Evolutionary conservation across 2,329 filamentous ascomycete species (phyloP).

Genomic region (Fusarium domesticum): DNA sequence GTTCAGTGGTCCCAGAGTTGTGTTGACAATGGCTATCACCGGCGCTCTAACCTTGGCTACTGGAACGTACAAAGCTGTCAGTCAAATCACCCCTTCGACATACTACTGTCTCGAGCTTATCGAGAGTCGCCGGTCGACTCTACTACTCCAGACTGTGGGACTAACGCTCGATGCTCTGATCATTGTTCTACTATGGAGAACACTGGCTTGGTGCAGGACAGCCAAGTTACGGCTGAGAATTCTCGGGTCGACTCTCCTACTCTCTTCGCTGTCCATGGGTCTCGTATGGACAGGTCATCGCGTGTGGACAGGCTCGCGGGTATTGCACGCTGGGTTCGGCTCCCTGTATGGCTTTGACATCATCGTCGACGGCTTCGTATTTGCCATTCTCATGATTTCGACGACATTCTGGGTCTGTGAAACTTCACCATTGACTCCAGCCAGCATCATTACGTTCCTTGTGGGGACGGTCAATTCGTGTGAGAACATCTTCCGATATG

Average conservation of each 20-base stretch:
- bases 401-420: constrained; percentile 47
- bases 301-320: constrained; percentile 26
- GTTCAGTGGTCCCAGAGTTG: constrained; percentile 42
- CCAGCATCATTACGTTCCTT: constrained; percentile 43
- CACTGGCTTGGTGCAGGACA: constrained; percentile 50
- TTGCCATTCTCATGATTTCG: constrained; percentile 45
- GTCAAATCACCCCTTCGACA: constrained; percentile 43
- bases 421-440: constrained; percentile 42
- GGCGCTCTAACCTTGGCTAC: constrained; percentile 40
- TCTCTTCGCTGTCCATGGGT: constrained; percentile 39
- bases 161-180: constrained; percentile 47
- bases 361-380: constrained; percentile 45
- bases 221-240: constrained; percentile 46
- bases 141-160: constrained; percentile 43
- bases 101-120: constrained; percentile 48
- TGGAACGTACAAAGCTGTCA: constrained; percentile 42
- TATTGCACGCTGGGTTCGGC: constrained; percentile 35
- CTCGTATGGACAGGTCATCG: constrained; percentile 37
- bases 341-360: constrained; percentile 49
- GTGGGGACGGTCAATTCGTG: constrained; percentile 39
- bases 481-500: constrained; percentile 37
- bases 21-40: constrained; percentile 35
- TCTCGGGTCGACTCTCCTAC: constrained; percentile 42
- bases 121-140: constrained; percentile 38
- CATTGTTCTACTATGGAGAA: constrained; percentile 48